Evolutionary conservation across 78 protist genomes (phyloP).

Genomic region (Thecamonas trahens): DNA sequence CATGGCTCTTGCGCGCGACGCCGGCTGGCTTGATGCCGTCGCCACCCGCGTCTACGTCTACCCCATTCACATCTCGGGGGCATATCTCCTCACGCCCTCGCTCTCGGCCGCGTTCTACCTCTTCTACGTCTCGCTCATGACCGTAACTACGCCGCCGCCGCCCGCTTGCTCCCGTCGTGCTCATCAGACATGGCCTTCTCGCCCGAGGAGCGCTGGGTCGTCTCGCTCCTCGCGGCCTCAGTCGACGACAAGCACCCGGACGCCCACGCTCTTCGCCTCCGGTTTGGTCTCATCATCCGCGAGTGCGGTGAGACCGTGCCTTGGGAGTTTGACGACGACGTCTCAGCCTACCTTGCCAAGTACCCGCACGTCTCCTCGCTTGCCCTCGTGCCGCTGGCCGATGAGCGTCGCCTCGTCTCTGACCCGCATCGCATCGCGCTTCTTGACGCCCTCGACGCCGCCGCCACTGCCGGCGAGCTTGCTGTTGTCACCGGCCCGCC

Average conservation of each 20-base stretch:
- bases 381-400: conserved; percentile 31
- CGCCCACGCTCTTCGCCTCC: conserved; percentile 42
- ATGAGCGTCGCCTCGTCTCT: too few species aligned
- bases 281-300: conserved; percentile 17
- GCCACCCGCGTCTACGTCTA: conserved; percentile 12
- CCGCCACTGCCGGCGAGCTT: too few species aligned
- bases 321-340: conserved; percentile 24
- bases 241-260: conserved; percentile 47
- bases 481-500: too few species aligned
- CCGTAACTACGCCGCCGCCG: too few species aligned
- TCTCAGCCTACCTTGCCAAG: conserved; percentile 6
- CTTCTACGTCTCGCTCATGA: neutral
- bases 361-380: conserved; percentile 16
- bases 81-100: conserved; percentile 4
- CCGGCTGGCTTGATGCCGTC: conserved; percentile 8
- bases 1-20: too few species aligned
- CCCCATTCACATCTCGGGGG: conserved; percentile 27
- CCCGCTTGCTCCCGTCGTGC: too few species aligned
- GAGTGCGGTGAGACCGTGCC: neutral
- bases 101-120: conserved; percentile 14
- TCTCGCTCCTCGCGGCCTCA: neutral
- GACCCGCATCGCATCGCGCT: too few species aligned
- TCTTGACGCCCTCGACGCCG: too few species aligned
- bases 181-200: conserved; percentile 26
- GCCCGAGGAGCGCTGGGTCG: conserved; percentile 19